Conservation (phyloP, 179 eudicot genomes). For the Corrigiola litoralis region DNA sequence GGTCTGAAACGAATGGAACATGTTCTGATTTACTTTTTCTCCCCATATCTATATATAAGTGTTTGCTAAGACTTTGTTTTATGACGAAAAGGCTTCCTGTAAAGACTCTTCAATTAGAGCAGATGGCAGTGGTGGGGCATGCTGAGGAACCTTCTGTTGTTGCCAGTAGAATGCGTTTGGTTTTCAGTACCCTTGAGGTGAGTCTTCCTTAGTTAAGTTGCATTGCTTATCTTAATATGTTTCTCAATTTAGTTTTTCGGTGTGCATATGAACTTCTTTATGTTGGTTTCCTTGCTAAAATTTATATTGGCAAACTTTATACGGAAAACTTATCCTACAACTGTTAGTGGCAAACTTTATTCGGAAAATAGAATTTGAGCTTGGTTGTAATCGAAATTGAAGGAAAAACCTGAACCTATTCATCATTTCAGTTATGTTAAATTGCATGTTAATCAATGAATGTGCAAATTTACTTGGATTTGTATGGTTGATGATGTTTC, state of each 20-base stretch:
- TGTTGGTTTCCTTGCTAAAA: too few species aligned
- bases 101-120: slow-evolving; percentile 95
- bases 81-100: slow-evolving; percentile 76
- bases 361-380: too few species aligned
- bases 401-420: too few species aligned
- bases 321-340: too few species aligned
- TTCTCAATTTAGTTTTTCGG: background rate
- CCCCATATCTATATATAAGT: background rate
- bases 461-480: too few species aligned
- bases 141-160: slow-evolving; percentile 94
- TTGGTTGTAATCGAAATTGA: too few species aligned
- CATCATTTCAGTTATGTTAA: too few species aligned
- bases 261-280: background rate
- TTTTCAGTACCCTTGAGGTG: slow-evolving; percentile 98
- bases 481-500: too few species aligned
- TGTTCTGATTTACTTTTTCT: background rate
- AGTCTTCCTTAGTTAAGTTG: background rate
- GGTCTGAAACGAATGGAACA: too few species aligned
- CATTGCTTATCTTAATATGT: background rate
- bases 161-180: slow-evolving; percentile 91
- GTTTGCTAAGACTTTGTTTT: background rate
- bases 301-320: too few species aligned
- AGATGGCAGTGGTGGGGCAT: slow-evolving; percentile 74
- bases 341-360: too few species aligned
- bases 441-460: too few species aligned